A percentile compares a stretch with the other conserved stretches of the same genome.
Conservation (phyloP, 306 rosid species). For the Casuarina equisetifolia region DNA sequence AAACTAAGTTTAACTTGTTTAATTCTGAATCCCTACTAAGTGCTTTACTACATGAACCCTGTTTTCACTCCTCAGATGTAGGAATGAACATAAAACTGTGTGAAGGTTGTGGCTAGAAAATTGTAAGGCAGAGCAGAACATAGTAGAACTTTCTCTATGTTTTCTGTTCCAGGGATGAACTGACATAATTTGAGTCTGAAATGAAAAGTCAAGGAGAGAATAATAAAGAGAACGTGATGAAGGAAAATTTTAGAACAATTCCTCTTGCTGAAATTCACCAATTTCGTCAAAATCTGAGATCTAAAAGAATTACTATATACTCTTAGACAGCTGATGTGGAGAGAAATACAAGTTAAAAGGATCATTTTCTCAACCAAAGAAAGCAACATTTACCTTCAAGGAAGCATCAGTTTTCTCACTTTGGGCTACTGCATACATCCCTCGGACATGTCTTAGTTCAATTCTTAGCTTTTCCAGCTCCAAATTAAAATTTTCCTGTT, state of each 20-base stretch:
- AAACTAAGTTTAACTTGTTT: not conserved
- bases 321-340: constrained; percentile 13
- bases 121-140: not conserved
- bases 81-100: not conserved
- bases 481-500: constrained; percentile 62
- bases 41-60: not conserved
- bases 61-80: not conserved
- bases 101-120: not conserved
- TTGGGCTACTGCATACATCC: constrained; percentile 82
- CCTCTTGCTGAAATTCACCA: not conserved
- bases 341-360: constrained; percentile 16
- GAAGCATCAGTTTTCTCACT: constrained; percentile 72
- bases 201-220: not conserved
- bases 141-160: not conserved
- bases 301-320: not conserved
- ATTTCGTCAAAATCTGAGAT: not conserved
- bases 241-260: not conserved
- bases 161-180: not conserved
- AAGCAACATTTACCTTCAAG: constrained; percentile 53
- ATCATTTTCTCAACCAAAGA: constrained; percentile 14
- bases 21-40: constrained; percentile 1
- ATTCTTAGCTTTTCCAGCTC: constrained; percentile 87
- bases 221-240: not conserved
- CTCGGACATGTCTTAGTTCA: constrained; percentile 84
- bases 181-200: not conserved